Base-by-base conservation (phyloP, 257 asterid species). In the Solanum infundibuliforme region DNA sequence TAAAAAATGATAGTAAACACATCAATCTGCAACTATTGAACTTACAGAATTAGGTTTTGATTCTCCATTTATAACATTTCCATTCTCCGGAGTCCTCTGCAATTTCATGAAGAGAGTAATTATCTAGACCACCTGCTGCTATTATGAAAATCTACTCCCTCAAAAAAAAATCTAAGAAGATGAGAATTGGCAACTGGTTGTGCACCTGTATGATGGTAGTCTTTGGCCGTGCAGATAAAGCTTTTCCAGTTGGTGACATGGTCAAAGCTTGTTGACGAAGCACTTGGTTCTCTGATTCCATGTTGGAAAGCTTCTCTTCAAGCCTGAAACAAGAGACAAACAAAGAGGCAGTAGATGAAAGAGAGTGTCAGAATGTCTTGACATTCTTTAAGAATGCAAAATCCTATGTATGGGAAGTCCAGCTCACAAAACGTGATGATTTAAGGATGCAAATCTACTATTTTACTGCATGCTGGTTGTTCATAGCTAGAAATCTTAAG, bases 261-360 rank as follows among this genome's bases (percentile, higher is more conserved):
- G 98, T 92, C 89, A 97, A 91, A 87, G 99, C 98, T 92, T 95
- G 99, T 89, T 97, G 99, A 90, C 99, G 98, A 89, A 97, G 96
- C 73, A 97, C 96, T 95, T 97, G 99, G 90, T 95, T 97, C 92
- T 97, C 99, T 21, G 99, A 97, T 89, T 97, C 99, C 84, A 89
- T 92, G 88, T 97, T 97, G 32, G 96, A 93, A 62, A 97, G 95
- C 93, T 96, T 97, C 94, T 97, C 99, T 92, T 97, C 99, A 91
- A 96, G 93, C 90, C 99, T 97, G 94, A 90, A 87, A 91, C 41
- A 88, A 87, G 87, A 87, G 73, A 60, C 75, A 75, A 41, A n/a
- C 48, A 71, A 74, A 60, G 85, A 29, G 36, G 86, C 11, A 72
- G 34, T 31, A 76, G 76, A 81, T n/a, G 27, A 11, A 25, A 29